Conservation (phyloP, 192 early-diverging fungal species). For the Linnemannia zychae region DNA sequence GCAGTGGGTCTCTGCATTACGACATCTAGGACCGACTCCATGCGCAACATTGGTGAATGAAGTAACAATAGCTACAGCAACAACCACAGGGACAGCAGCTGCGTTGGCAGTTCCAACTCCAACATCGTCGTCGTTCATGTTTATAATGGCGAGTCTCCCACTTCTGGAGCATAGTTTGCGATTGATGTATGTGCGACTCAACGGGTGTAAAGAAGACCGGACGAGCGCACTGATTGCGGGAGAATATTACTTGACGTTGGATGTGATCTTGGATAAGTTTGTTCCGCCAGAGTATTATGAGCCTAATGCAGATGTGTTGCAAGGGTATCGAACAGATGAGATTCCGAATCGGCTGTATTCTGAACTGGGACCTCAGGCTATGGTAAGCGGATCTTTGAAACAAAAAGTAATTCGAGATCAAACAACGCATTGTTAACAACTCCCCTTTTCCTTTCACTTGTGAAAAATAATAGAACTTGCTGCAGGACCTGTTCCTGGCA, state of each 20-base stretch:
- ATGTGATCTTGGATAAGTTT: conserved; percentile 27
- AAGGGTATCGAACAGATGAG: not conserved
- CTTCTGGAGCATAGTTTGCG: conserved; percentile 38
- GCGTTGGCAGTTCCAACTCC: not conserved
- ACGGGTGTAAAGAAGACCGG: conserved; percentile 46
- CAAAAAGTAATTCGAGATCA: too few species aligned
- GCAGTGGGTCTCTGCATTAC: conserved; percentile 22
- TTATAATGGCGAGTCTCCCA: conserved; percentile 40
- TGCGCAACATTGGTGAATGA: not conserved
- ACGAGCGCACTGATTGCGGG: conserved; percentile 34
- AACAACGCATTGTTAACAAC: too few species aligned
- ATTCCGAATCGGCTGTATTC: conserved; percentile 22
- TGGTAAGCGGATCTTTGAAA: conserved; percentile 14
- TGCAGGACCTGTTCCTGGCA: conserved; percentile 34
- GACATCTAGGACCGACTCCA: not conserved
- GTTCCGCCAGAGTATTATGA: conserved; percentile 40
- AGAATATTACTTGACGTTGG: conserved; percentile 49
- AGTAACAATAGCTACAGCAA: not conserved
- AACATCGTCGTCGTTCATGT: conserved; percentile 17
- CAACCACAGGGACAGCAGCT: not conserved
- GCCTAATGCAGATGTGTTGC: not conserved
- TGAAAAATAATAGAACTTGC: conserved; percentile 19
- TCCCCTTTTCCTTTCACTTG: not conserved
- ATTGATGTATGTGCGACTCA: conserved; percentile 24
- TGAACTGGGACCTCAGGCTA: conserved; percentile 9